These are phyloP conservation scores for Cichorium intybus DNA, from an alignment of 140 eudicot species.

Conservation along the genomic window DNA sequence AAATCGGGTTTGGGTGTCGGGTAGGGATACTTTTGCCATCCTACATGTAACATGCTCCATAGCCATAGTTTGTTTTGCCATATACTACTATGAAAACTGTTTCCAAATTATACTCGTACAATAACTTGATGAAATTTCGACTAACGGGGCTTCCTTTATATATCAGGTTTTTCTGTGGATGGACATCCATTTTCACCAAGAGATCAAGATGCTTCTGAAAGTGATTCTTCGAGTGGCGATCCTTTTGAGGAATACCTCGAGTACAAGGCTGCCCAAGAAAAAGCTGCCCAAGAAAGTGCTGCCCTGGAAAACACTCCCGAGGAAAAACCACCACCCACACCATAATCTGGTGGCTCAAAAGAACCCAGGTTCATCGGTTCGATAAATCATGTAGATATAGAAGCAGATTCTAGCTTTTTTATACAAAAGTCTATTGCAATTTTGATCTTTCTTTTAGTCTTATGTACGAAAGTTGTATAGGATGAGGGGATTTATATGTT, in stretches of 20 bases:
- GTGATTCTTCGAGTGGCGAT: slow-evolving; percentile 75
- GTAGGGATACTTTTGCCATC: too few species aligned
- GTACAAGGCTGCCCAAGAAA: slow-evolving; percentile 39
- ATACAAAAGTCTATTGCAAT: neutral
- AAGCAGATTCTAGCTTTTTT: slow-evolving; percentile 22
- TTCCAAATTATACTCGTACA: neutral
- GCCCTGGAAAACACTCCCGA: slow-evolving; percentile 1
- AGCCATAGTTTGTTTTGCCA: neutral
- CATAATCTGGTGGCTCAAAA: neutral
- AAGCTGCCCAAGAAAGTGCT: slow-evolving; percentile 16
- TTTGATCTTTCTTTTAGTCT: slow-evolving; percentile 3
- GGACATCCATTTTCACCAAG: slow-evolving; percentile 53
- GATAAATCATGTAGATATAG: slow-evolving; percentile 16
- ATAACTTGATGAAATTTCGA: neutral
- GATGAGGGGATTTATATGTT: slow-evolving; percentile 1
- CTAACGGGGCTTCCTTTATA: neutral
- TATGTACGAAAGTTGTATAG: slow-evolving; percentile 10
- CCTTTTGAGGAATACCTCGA: slow-evolving; percentile 81
- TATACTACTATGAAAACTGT: neutral
- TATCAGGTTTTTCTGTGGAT: slow-evolving; percentile 62
- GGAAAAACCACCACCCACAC: slow-evolving; percentile 1
- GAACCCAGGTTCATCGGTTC: neutral
- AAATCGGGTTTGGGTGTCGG: too few species aligned
- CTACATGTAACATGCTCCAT: neutral
- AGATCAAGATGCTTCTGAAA: slow-evolving; percentile 44